Evolutionary conservation across 1,139 yeast species (phyloP).

Genomic region (Kodamaea plutei): DNA sequence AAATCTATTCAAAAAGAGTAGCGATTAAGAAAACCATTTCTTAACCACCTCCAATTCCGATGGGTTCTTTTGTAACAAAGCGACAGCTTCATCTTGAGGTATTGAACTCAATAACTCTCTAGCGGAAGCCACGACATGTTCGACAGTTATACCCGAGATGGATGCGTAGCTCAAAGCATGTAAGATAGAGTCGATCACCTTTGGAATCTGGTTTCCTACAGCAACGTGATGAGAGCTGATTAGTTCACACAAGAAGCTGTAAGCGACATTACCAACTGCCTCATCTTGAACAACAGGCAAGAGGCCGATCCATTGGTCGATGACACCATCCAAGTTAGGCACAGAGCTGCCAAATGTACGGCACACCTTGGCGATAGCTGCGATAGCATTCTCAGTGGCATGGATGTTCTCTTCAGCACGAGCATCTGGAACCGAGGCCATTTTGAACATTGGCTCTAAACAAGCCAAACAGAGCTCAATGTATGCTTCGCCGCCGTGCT

Average conservation of each 20-base stretch:
- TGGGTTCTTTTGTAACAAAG: conserved; percentile 59
- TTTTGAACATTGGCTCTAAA: conserved; percentile 68
- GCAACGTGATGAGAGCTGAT: conserved; percentile 67
- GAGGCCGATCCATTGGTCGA: conserved; percentile 74
- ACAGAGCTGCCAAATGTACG: conserved; percentile 53
- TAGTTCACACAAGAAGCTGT: conserved; percentile 69
- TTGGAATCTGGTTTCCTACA: conserved; percentile 54
- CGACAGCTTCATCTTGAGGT: conserved; percentile 63
- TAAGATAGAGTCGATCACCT: conserved; percentile 67
- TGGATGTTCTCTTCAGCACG: conserved; percentile 76
- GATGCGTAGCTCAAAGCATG: conserved; percentile 72
- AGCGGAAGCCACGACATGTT: conserved; percentile 57
- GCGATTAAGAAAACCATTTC: conserved; percentile 57
- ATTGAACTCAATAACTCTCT: conserved; percentile 45
- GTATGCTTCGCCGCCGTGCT: conserved; percentile 64
- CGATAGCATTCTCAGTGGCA: conserved; percentile 83
- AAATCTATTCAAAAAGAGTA: too few species aligned
- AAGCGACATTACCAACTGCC: conserved; percentile 87
- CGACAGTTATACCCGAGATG: conserved; percentile 67
- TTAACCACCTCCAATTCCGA: conserved; percentile 60
- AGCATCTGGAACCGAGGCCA: conserved; percentile 80
- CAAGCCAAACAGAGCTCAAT: conserved; percentile 63
- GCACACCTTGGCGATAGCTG: conserved; percentile 80
- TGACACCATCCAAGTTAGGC: conserved; percentile 58
- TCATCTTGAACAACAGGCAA: conserved; percentile 82